Conservation (phyloP, 2,329 filamentous ascomycete genomes). For the Ambrosiella beaveri region DNA sequence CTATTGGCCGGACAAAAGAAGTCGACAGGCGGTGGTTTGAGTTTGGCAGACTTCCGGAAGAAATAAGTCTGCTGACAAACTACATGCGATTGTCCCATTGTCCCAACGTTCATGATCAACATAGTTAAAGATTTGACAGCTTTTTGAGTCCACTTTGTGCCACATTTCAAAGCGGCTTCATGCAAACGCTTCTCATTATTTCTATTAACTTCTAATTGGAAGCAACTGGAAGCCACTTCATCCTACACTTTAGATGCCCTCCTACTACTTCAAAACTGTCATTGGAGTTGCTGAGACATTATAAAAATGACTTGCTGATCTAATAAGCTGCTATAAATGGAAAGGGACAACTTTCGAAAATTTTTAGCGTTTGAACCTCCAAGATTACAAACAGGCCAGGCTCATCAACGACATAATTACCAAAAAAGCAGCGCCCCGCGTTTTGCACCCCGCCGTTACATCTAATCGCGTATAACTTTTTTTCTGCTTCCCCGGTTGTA, state of each 20-base stretch:
- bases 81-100: background rate
- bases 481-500: background rate
- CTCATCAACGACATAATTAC: background rate
- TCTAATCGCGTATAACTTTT: constrained; percentile 17
- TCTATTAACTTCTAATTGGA: background rate
- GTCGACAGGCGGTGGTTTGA: constrained; percentile 21
- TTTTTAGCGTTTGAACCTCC: constrained; percentile 5
- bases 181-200: background rate
- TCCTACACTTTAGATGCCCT: too few relatives aligned
- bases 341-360: constrained; percentile 2
- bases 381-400: background rate
- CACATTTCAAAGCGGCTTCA: background rate
- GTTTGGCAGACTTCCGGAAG: constrained; percentile 38
- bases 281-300: background rate
- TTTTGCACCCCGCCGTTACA: constrained; percentile 12
- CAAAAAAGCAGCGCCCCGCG: constrained; percentile 7
- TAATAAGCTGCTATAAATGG: background rate
- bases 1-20: constrained; percentile 35
- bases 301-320: background rate
- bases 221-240: background rate
- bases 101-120: background rate
- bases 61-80: background rate
- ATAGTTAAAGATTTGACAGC: background rate
- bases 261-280: background rate
- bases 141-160: background rate